Evolutionary conservation across 2,329 filamentous ascomycete species (phyloP), one percentile per base, ranked within the genome.

Genomic region (Microdochium trichocladiopsis): DNA sequence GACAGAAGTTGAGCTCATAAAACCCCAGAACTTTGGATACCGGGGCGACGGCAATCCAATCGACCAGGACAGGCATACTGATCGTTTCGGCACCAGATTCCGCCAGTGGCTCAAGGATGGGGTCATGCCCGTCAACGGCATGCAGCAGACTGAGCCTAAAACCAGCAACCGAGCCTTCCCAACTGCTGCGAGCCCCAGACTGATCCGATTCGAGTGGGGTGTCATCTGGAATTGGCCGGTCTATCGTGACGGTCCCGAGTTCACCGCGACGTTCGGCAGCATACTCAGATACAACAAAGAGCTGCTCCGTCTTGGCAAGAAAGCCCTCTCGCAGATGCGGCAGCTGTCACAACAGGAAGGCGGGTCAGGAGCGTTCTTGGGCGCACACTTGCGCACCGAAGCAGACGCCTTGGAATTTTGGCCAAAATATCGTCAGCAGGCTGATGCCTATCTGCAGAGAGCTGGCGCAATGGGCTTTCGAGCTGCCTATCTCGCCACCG

Each of bases 371-470:
- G 53, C 55, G 4, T 74, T 68, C 55, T 59, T 69, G 2, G 74
- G 74, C 3, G 64, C 75, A 10, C 75, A 78, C 55, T 61, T 78
- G 4, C 66, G 75, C n/a, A 75, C 74, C 4, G 75, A 77, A 57
- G 69, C 62, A 51, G 74, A 77, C 52, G 72, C 73, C 1, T 56
- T 77, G 22, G 63, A 63, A n/a, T 66, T 69, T 53, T 77, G 75
- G 75, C 74, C 74, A 3, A 63, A 67, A 4, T 76, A 68, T 54
- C 63, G 71, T 2, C 64, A 64, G 18, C 75, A 77, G 59, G 68
- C 61, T 23, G 56, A 63, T 5, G 68, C 68, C 0, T 76, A 75
- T 55, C 57, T 76, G 14, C 55, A 65, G 28, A 60, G 64, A 51
- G 67, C 68, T 0, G 56, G 62, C 2, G 53, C 56, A 5, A 61